phyloP scores from a whole-genome alignment of 257 asterid species.

The Nicotiana sylvestris region DNA sequence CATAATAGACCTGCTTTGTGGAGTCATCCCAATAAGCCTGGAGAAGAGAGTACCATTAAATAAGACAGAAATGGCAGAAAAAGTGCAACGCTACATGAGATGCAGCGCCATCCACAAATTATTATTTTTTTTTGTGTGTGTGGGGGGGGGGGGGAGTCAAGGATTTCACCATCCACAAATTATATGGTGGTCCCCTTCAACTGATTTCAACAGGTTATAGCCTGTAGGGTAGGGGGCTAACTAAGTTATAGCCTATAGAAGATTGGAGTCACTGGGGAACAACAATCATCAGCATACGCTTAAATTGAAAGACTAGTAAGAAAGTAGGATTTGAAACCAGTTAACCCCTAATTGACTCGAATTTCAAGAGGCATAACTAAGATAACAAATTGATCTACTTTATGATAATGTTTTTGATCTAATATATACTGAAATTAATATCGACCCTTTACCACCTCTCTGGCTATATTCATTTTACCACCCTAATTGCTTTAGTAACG shows the following conservation, averaged over 20 bases:
- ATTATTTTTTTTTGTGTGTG: too few relatives aligned
- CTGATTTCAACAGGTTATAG: not conserved
- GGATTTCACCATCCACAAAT: not conserved
- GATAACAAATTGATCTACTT: not conserved
- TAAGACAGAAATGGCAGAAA: not conserved
- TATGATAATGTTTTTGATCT: not conserved
- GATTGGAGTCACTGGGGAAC: not conserved
- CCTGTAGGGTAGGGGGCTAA: not conserved
- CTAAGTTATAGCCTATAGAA: too few relatives aligned
- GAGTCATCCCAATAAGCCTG: constrained; percentile 88
- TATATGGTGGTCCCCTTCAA: not conserved
- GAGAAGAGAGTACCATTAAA: not conserved
- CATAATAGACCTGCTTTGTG: constrained; percentile 72
- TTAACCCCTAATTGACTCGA: not conserved
- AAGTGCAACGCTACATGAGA: not conserved
- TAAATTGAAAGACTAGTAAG: not conserved
- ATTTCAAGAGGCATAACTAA: not conserved
- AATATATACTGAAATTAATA: not conserved
- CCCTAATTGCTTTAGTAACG: not conserved
- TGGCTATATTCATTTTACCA: not conserved
- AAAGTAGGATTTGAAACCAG: not conserved
- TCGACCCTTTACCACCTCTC: not conserved
- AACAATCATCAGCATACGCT: constrained; percentile 4
- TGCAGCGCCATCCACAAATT: not conserved
- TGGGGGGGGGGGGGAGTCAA: too few relatives aligned